Evolutionary conservation across 2,329 filamentous ascomycete genomes (phyloP).

Genomic region (Davidsoniella eucalypti): DNA sequence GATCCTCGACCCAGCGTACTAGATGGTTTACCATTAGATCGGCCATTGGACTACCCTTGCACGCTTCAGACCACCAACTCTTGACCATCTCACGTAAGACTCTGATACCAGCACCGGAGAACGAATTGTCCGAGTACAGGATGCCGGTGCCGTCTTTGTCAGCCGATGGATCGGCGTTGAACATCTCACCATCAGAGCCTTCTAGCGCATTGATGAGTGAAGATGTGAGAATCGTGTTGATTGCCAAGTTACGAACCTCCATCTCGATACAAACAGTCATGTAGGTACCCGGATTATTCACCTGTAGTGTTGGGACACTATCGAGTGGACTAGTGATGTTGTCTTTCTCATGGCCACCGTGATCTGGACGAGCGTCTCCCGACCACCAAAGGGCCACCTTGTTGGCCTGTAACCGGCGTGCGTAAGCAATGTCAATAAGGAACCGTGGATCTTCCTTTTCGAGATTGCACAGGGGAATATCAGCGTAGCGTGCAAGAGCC

Average conservation of each 20-base stretch:
- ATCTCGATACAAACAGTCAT: constrained; percentile 93
- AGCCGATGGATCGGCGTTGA: constrained; percentile 56
- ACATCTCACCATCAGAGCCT: constrained; percentile 69
- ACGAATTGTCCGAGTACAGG: constrained; percentile 39
- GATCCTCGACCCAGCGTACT: constrained; percentile 90
- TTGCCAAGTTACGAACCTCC: constrained; percentile 82
- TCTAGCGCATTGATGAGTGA: constrained; percentile 95
- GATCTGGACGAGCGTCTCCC: constrained; percentile 67
- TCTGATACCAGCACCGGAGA: constrained; percentile 76
- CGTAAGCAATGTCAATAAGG: constrained; percentile 91
- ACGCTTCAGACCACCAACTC: constrained; percentile 93
- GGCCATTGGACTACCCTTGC: constrained; percentile 79
- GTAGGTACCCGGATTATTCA: constrained; percentile 89
- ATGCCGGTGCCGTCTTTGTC: constrained; percentile 25
- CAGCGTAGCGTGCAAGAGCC: constrained; percentile 76
- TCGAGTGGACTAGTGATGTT: constrained; percentile 73
- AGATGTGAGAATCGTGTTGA: constrained; percentile 94
- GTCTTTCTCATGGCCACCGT: constrained; percentile 89
- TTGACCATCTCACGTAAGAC: constrained; percentile 98
- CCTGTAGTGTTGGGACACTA: constrained; percentile 73
- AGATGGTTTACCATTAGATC: constrained; percentile 96
- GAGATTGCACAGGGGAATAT: constrained; percentile 87
- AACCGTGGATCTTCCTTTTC: constrained; percentile 89
- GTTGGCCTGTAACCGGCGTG: constrained; percentile 72
- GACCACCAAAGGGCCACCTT: constrained; percentile 98